These are phyloP conservation scores for Epichloe festucae DNA, from an alignment of 2,329 filamentous ascomycete species.

Conservation along the genomic window DNA sequence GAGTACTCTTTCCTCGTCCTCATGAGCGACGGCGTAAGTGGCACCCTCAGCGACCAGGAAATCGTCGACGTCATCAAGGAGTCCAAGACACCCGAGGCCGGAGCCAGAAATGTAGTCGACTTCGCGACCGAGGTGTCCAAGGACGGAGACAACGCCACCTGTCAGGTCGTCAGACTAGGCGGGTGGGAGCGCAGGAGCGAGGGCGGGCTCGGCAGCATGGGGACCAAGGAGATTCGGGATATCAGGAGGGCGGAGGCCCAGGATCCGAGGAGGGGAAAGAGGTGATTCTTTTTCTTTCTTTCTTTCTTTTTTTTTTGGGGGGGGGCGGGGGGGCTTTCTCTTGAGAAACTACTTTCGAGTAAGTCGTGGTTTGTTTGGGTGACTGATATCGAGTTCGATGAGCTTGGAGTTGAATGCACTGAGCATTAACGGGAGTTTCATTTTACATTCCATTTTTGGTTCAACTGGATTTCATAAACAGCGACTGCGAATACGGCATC, in stretches of 20 bases:
- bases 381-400: too few species aligned
- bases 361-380: too few species aligned
- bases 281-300: constrained; percentile 14
- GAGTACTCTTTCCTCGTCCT: constrained; percentile 85
- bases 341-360: not conserved
- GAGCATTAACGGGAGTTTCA: too few species aligned
- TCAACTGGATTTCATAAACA: too few species aligned
- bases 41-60: constrained; percentile 79
- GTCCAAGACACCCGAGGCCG: constrained; percentile 79
- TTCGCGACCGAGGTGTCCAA: constrained; percentile 77
- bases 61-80: constrained; percentile 95
- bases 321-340: not conserved
- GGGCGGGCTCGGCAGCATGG: constrained; percentile 76
- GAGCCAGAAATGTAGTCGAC: constrained; percentile 61
- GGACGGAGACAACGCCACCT: constrained; percentile 56
- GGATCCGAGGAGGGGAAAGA: constrained; percentile 62
- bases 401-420: too few species aligned
- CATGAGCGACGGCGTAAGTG: constrained; percentile 79
- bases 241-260: constrained; percentile 68
- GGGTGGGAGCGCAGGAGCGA: constrained; percentile 64
- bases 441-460: too few species aligned
- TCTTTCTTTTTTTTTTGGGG: not conserved
- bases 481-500: too few species aligned
- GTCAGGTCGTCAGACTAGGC: constrained; percentile 52
- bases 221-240: constrained; percentile 84